A percentile compares a stretch with the other conserved stretches of the same genome.
phyloP scores from a whole-genome alignment of 2,329 filamentous ascomycete species.

The Coniosporium uncinatum region DNA sequence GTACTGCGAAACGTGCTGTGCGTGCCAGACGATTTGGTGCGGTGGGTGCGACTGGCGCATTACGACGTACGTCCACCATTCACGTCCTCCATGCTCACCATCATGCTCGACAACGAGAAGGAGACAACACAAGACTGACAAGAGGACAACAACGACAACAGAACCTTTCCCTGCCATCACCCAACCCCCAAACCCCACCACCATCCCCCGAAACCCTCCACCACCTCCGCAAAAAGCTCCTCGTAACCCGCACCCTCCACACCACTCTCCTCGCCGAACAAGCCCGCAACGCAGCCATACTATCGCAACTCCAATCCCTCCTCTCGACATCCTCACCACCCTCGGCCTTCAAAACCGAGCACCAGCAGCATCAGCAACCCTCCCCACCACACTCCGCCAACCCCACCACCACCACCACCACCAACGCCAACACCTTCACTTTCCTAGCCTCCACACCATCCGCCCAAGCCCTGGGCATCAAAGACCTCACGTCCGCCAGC shows the following conservation, averaged over 20 bases:
- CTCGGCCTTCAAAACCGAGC: constrained; percentile 2
- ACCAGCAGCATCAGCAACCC: constrained; percentile 12
- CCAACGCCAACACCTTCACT: constrained; percentile 33
- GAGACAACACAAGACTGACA: no score
- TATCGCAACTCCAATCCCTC: constrained; percentile 57
- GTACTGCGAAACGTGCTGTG: constrained; percentile 69
- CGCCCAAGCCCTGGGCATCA: constrained; percentile 38
- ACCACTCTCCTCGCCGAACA: constrained; percentile 64
- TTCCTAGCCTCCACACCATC: constrained; percentile 48
- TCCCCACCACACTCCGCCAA: constrained; percentile 7
- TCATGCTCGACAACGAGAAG: no score
- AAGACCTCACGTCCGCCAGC: constrained; percentile 19
- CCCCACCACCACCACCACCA: constrained; percentile 9
- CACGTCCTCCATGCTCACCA: no score
- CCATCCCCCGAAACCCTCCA: constrained; percentile 56
- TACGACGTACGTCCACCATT: constrained; percentile 70
- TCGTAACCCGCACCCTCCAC: constrained; percentile 75
- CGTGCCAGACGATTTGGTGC: constrained; percentile 55
- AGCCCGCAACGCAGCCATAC: constrained; percentile 64
- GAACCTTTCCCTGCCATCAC: constrained; percentile 14
- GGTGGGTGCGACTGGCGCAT: constrained; percentile 78
- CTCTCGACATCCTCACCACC: no score
- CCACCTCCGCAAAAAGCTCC: constrained; percentile 65
- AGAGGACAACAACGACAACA: no score
- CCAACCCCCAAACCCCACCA: constrained; percentile 41